Evolutionary conservation across 305 asterid genomes (phyloP), one percentile per base, ranked within the genome.

Genomic region (Caryopteris hybrid): DNA sequence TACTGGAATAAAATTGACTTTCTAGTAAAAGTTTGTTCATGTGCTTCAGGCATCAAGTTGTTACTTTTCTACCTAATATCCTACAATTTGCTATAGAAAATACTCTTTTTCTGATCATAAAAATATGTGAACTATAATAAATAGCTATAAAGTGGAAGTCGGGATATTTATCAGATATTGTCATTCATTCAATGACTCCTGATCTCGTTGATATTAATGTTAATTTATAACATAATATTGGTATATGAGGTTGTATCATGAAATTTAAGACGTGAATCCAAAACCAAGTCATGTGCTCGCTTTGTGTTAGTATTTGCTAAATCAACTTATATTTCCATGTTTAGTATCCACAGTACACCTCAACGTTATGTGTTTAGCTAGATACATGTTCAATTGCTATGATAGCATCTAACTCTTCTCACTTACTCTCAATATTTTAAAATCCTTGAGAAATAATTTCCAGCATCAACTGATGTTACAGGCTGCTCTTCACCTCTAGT

Each of bases 401-500:
- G 57, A 36, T 70, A 18, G 5, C 56, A 48, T 42, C 8, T 1
- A 10, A 7, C 21, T 54, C 41, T 29, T 21, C n/a, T n/a, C n/a
- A n/a, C 17, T 25, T 61, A 20, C 23, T 9, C 4, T 42, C 18
- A 48, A 7, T 31, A 42, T 61, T 43, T 14, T 12, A 18, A 43
- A 66, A 42, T 20, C 27, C 47, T 74, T 59, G 43, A 43, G 67
- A n/a, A 67, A 59, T 74, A 72, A 66, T 51, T 48, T 41, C 42
- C 6, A n/a, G n/a, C n/a, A 31, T 61, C 64, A 48, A 27, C 21
- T 68, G 29, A 50, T 73, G 52, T 52, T 65, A 50, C 85, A 89
- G 98, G 96, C 61, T 71, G 74, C n/a, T 78, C 87, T 69, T 68
- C 82, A 25, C 88, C 96, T 29, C 78, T 92, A 20, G 75, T 92